Evolutionary conservation across 352 stramenopile genomes (phyloP), one percentile per base, ranked within the genome.

Genomic region (Phytophthora pseudosyringae): DNA sequence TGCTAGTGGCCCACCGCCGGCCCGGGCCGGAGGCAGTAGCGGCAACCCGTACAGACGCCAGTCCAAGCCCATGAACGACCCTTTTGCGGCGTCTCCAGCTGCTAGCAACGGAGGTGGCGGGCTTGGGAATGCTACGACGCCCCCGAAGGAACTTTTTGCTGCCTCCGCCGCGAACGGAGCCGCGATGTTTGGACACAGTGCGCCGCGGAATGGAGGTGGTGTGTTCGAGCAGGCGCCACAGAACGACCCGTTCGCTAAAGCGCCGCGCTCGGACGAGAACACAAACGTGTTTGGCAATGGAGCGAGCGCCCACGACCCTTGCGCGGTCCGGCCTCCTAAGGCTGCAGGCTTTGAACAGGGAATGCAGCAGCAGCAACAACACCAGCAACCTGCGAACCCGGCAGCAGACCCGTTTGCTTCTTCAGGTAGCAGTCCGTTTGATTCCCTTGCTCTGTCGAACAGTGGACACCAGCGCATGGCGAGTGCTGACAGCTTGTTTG

Each of bases 401-500:
- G 33, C 59, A 36, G 56, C 45, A n/a, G 60, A 74, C 25, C 38
- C 53, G 5, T 67, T 71, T 51, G 63, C 43, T 12, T 58, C 50
- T 49, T 57, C 57, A 0, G n/a, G 45, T 45, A 69, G n/a, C 44
- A 71, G 38, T 41, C 44, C 38, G 11, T 78, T 75, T 59, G 45
- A 59, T 15, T 63, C 60, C 39, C 12, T 45, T 62, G 40, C 32
- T 40, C 41, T 49, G 16, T 52, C 45, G 25, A 67, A 65, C 31
- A 51, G 46, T 3, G 44, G 13, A 29, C 40, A 61, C 5, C 49
- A 72, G n/a, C 26, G 45, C 10, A 50, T 73, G 32, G 21, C 50
- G 29, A 79, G 64, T 54, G 63, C 64, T 29, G 68, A 76, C 48
- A 70, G 58, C 36, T 35, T 75, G n/a, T 76, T 78, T 64, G 35